phyloP scores from a whole-genome alignment of 768 basidiomycete genomes.

The Boletus reticuloceps region DNA sequence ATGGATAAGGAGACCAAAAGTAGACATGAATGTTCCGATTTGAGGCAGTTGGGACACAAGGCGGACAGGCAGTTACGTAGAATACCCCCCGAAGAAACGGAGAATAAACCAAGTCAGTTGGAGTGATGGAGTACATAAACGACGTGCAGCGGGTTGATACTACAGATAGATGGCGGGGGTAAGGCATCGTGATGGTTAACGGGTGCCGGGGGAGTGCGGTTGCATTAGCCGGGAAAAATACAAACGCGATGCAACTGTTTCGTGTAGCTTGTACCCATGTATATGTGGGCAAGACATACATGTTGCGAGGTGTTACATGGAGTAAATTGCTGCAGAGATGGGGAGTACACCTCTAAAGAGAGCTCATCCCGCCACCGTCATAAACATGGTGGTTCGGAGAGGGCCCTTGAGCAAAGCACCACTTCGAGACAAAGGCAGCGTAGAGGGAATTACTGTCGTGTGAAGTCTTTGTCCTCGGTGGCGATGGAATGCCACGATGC shows the following conservation, averaged over 20 bases:
- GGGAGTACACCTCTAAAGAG: too few species aligned
- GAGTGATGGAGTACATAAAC: too few species aligned
- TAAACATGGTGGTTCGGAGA: constrained; percentile 21
- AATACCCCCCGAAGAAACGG: too few species aligned
- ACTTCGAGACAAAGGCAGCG: constrained; percentile 60
- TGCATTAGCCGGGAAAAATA: too few species aligned
- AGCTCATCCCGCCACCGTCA: constrained; percentile 9
- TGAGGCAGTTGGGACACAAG: constrained; percentile 25
- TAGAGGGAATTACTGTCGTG: constrained; percentile 39
- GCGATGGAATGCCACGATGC: background rate
- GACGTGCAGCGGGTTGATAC: too few species aligned
- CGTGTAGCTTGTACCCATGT: too few species aligned
- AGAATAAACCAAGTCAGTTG: too few species aligned
- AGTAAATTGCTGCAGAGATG: too few species aligned
- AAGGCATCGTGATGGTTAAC: too few species aligned
- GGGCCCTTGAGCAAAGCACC: constrained; percentile 62
- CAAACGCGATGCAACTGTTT: background rate
- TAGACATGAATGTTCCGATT: constrained; percentile 14
- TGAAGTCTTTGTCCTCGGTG: background rate
- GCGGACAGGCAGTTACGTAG: constrained; percentile 18
- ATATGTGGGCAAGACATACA: too few species aligned
- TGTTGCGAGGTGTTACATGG: background rate
- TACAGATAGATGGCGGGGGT: too few species aligned
- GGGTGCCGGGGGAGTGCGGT: too few species aligned
- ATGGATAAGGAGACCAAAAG: constrained; percentile 22